These are phyloP conservation scores for Rhizopus arrhizus DNA, from an alignment of 371 early-diverging fungal species.

Conservation along the genomic window DNA sequence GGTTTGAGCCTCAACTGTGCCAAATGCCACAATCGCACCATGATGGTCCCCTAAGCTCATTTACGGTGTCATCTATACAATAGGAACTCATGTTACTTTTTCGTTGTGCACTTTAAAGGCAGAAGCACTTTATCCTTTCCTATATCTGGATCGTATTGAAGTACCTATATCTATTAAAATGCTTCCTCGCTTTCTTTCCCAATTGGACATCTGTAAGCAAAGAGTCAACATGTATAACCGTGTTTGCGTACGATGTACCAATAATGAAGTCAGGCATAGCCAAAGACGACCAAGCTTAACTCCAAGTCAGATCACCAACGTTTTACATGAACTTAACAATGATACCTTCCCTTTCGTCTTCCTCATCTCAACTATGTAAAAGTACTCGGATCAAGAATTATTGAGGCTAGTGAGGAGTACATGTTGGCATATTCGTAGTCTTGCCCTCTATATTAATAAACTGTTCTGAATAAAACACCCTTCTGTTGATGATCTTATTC, in stretches of 20 bases:
- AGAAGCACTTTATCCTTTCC: constrained; percentile 2
- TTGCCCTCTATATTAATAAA: background rate
- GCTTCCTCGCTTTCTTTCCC: constrained; percentile 2
- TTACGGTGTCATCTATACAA: background rate
- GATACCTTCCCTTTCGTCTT: constrained; percentile 1
- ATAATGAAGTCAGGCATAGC: constrained; percentile 3
- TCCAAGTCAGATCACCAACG: constrained; percentile 3
- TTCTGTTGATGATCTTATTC: background rate
- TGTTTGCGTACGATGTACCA: constrained; percentile 5
- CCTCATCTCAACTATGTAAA: constrained; percentile 4
- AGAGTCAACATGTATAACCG: constrained; percentile 3
- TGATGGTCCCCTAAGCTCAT: background rate
- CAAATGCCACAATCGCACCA: too few species aligned
- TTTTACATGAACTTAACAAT: background rate
- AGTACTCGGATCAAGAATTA: constrained; percentile 4
- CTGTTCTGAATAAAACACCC: constrained; percentile 1
- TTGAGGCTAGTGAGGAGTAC: constrained; percentile 1
- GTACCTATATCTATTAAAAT: constrained; percentile 3
- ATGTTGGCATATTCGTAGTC: background rate
- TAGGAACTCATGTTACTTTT: constrained; percentile 5
- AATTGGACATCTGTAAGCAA: constrained; percentile 5
- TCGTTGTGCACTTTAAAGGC: constrained; percentile 5
- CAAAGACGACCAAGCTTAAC: constrained; percentile 6
- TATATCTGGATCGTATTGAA: constrained; percentile 6
- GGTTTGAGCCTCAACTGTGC: too few species aligned